phyloP scores from a whole-genome alignment of 2,329 filamentous ascomycete genomes.

The Coniochaeta hoffmannii region DNA sequence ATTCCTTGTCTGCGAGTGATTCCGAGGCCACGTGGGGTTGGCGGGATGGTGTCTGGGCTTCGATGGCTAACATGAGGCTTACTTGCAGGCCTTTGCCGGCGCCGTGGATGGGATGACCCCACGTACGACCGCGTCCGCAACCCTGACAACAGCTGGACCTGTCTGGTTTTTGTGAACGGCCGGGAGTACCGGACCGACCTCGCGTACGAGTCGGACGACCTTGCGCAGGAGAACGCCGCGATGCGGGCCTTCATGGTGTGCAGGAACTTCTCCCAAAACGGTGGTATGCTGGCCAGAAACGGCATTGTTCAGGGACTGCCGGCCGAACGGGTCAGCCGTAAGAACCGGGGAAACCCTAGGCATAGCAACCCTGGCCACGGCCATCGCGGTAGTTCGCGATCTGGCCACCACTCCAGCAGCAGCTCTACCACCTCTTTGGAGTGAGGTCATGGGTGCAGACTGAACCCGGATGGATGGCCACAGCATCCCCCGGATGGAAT shows the following conservation, averaged over 20 bases:
- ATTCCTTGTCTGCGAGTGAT: conserved; percentile 2
- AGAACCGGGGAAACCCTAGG: conserved; percentile 36
- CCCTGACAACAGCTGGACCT: conserved; percentile 71
- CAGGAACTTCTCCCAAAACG: conserved; percentile 94
- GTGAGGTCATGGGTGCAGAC: conserved; percentile 14
- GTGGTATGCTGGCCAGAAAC: conserved; percentile 75
- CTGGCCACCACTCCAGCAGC: conserved; percentile 54
- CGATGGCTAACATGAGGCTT: conserved; percentile 25
- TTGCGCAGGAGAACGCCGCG: conserved; percentile 88
- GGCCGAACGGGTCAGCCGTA: conserved; percentile 41
- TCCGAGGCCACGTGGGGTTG: conserved; percentile 5
- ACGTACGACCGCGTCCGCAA: conserved; percentile 76
- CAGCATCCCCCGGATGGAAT: neutral
- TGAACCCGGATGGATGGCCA: neutral
- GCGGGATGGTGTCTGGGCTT: conserved; percentile 8
- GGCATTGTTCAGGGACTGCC: conserved; percentile 61
- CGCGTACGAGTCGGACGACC: conserved; percentile 69
- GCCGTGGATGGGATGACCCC: conserved; percentile 88
- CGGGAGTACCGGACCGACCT: conserved; percentile 92
- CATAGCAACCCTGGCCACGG: conserved; percentile 27
- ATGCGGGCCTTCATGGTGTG: conserved; percentile 97
- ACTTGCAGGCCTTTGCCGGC: conserved; percentile 76
- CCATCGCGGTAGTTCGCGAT: conserved; percentile 38
- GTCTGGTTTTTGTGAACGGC: conserved; percentile 90
- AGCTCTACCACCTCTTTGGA: conserved; percentile 55